Base-by-base conservation (phyloP, 2,329 filamentous ascomycete species). In the Colletotrichum sp. region DNA sequence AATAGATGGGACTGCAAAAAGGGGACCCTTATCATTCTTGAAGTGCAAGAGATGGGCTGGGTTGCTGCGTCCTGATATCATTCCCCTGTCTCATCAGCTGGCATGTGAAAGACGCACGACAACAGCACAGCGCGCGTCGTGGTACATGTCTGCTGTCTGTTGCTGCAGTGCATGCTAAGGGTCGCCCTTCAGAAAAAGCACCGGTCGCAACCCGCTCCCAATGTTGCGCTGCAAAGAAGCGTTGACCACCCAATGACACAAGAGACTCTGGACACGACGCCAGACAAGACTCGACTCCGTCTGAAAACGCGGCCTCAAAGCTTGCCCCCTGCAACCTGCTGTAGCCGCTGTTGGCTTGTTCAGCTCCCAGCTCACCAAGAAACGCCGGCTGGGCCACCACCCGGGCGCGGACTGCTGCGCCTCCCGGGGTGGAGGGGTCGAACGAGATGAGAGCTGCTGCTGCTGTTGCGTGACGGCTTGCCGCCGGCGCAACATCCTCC, bases 401-500 rank as follows among this genome's bases (percentile, higher is more conserved):
- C 38, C 43, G 58, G 36, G 34, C 68, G 30, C 58, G 28, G 32
- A 32, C 36, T 34, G 48, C 58, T 75, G 69, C 69, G 69, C 48
- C 63, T 73, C 69, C 73, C 63, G 48, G 63, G 63, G 26, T 69
- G 67, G 62, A 52, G 71, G 52, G 30, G 32, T 48, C 43, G n/a
- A 48, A 48, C 43, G 43, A 48, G 43, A 1, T 16, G 34, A 38
- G 7, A 38, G 34, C 14, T 18, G 38, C 38, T n/a, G 43, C 43
- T 52, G 43, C 43, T 52, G 10, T 21, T 52, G 43, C 43, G 43
- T 52, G 43, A 52, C 43, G 43, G 43, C 30, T 26, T 56, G 63
- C 38, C 34, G 62, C 73, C 73, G 73, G 73, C 64, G 69, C 73
- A 75, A 75, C 64, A 75, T 73, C 63, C 56, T 73, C 56, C 73